A percentile compares a stretch with the other conserved stretches of the same genome.
Conservation (phyloP, 352 stramenopile species). For the Globisporangium megalacanthum region DNA sequence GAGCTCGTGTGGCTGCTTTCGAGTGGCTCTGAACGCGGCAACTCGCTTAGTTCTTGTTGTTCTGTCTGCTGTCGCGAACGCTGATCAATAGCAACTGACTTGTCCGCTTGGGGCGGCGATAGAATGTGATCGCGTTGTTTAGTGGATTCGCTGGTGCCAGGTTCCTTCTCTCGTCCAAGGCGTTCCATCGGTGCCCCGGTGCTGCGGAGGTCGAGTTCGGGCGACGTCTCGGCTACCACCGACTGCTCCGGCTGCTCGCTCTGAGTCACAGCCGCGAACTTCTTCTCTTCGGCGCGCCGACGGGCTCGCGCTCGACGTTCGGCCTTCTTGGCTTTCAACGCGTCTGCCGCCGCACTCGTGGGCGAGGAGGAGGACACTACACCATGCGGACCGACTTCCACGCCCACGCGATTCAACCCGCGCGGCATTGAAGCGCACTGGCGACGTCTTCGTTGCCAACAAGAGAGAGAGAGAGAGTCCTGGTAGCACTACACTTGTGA, state of each 20-base stretch:
- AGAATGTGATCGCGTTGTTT: no score
- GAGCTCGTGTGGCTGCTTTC: conserved; percentile 40
- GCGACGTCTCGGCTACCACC: no score
- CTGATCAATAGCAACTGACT: no score
- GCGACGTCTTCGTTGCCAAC: no score
- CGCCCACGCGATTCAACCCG: conserved; percentile 7
- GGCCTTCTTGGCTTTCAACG: conserved; percentile 8
- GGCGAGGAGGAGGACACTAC: neutral
- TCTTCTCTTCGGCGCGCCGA: conserved; percentile 9
- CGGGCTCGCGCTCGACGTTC: conserved; percentile 3
- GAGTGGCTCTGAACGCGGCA: conserved; percentile 33
- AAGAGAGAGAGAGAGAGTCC: no score
- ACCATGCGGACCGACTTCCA: neutral
- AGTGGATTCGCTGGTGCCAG: no score
- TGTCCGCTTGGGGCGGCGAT: no score
- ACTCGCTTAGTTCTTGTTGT: neutral
- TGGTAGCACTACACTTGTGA: no score
- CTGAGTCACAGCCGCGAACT: neutral
- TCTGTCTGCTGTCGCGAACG: neutral
- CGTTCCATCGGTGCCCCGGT: neutral
- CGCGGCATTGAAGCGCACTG: conserved; percentile 2
- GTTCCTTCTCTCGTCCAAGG: no score
- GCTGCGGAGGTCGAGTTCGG: neutral
- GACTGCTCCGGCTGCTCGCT: neutral
- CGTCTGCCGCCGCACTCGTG: neutral